These are phyloP conservation scores for Colletotrichum lindemuthianum DNA, from an alignment of 2,329 filamentous ascomycete genomes.

Conservation along the genomic window DNA sequence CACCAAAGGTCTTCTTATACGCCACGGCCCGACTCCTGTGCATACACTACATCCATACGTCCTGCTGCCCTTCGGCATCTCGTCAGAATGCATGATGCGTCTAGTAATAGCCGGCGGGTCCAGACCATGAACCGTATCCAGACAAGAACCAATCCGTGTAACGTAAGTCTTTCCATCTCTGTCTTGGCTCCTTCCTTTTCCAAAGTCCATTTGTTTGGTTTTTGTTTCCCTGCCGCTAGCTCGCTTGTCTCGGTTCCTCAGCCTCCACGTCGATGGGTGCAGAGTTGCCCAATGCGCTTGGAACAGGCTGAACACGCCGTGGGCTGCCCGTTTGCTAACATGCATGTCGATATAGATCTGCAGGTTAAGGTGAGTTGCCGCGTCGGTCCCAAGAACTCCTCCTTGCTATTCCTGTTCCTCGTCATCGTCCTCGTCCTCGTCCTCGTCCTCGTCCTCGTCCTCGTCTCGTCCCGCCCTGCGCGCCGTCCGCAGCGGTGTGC, in stretches of 20 bases:
- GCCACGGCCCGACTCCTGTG: slow-evolving; percentile 10
- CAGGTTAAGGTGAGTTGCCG: slow-evolving; percentile 27
- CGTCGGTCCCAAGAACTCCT: not conserved
- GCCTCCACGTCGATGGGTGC: no score
- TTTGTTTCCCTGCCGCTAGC: not conserved
- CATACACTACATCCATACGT: not conserved
- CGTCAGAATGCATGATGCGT: slow-evolving; percentile 16
- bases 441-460: not conserved
- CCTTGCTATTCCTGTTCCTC: not conserved
- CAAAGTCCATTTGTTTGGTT: not conserved
- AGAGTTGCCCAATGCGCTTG: slow-evolving; percentile 4
- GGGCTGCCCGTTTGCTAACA: slow-evolving; percentile 10
- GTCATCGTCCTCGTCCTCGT: not conserved
- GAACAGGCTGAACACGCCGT: slow-evolving; percentile 11
- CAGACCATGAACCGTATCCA: slow-evolving; percentile 26
- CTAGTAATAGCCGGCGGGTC: slow-evolving; percentile 22
- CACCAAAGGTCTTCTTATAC: slow-evolving; percentile 9
- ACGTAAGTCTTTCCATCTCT: slow-evolving; percentile 26
- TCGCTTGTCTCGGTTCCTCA: not conserved
- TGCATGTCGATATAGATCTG: slow-evolving; percentile 17
- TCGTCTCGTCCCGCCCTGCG: not conserved
- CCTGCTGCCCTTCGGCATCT: not conserved
- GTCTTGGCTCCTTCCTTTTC: not conserved
- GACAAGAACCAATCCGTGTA: slow-evolving; percentile 29
- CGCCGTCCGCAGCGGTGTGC: no score